Evolutionary conservation across 2,329 filamentous ascomycete species (phyloP), one percentile per base, ranked within the genome.

Genomic region (Fusarium continuum): DNA sequence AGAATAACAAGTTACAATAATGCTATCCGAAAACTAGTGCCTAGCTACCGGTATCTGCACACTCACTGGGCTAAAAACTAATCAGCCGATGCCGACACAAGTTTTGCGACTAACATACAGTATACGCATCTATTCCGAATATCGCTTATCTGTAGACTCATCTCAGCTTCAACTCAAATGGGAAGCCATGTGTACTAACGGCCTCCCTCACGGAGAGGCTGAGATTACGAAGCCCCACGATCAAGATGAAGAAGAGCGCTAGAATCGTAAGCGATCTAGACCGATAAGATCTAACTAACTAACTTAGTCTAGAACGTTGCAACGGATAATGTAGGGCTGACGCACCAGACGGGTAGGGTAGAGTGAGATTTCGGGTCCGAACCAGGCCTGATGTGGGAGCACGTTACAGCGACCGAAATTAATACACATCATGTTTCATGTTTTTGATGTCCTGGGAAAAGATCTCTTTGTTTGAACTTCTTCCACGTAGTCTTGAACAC

Each of bases 251-350:
- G 31, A n/a, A 14, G 13, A 39, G 11, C 11, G 35, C 35, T 55
- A 47, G 60, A 23, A 31, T 45, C 29, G n/a, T 17, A 36, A 43
- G 34, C 57, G 51, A 43, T 14, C 14, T 35, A 36, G 10, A 49
- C 29, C 19, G 11, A 45, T 58, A 36, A 35, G n/a, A n/a, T n/a
- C n/a, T n/a, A n/a, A n/a, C n/a, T n/a, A n/a, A n/a, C n/a, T n/a
- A n/a, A n/a, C n/a, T n/a, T n/a, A n/a, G 40, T 35, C 35, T 26
- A 22, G 8, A 44, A 11, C 34, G 19, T 46, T 46, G 34, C 28
- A 29, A 14, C 28, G 36, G 54, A 35, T 16, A 26, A 25, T 23
- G 44, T 65, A 64, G 61, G 61, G 55, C 49, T 64, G 61, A 60
- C 28, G 26, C 11, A n/a, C 9, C 17, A 35, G 16, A 16, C 14